These are phyloP conservation scores for Zygosaccharomyces pseudobailii DNA, from an alignment of 1,139 yeast species.

Conservation along the genomic window DNA sequence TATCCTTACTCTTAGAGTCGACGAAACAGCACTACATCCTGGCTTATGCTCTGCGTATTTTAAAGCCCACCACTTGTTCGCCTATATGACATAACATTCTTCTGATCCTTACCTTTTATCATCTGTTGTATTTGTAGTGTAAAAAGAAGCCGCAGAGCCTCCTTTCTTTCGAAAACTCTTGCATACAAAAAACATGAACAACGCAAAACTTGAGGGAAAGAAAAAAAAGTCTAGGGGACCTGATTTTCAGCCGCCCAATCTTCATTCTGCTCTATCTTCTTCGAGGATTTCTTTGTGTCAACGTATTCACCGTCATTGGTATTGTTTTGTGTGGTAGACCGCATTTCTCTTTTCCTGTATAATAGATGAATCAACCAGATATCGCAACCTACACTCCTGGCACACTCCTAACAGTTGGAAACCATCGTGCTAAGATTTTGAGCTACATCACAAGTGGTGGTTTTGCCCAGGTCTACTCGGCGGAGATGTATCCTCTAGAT, in stretches of 20 bases:
- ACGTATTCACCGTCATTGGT: background rate
- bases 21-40: too few species aligned
- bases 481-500: slow-evolving; percentile 42
- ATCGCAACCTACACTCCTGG: slow-evolving; percentile 28
- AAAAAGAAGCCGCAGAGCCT: slow-evolving; percentile 1
- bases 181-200: background rate
- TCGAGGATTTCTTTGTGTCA: background rate
- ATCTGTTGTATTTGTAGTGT: background rate
- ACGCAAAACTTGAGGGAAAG: background rate
- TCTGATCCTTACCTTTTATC: background rate
- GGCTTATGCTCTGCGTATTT: background rate
- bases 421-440: slow-evolving; percentile 34
- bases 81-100: background rate
- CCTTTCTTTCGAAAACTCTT: slow-evolving; percentile 2
- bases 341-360: background rate
- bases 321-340: background rate
- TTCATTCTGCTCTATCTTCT: background rate
- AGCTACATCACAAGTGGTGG: slow-evolving; percentile 42
- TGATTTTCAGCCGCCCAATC: background rate
- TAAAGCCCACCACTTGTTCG: background rate
- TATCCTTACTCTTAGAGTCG: too few species aligned
- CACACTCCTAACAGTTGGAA: slow-evolving; percentile 31
- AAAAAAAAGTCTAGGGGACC: background rate
- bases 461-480: slow-evolving; percentile 58
- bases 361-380: slow-evolving; percentile 29